Conservation (phyloP, 148 eudicot species). For the Cornus controversa region DNA sequence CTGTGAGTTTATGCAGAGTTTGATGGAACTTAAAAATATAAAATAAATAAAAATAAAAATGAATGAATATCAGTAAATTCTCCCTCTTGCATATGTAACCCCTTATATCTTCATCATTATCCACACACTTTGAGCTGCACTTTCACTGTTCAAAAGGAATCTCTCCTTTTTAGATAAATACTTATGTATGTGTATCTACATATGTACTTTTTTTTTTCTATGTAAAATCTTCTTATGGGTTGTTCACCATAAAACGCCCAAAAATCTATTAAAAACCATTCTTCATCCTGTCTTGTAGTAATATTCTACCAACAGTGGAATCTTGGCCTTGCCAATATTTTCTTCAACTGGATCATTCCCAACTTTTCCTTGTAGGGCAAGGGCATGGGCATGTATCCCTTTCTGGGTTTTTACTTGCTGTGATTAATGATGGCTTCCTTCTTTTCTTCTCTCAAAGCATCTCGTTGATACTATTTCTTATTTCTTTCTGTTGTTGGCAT, state of each 20-base stretch:
- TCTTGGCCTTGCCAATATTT: background rate
- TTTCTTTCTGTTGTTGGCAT: too few species aligned
- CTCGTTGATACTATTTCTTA: too few species aligned
- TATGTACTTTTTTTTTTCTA: too few species aligned
- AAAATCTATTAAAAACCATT: background rate
- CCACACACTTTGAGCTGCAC: background rate
- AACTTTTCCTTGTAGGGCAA: conserved; percentile 11
- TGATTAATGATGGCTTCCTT: conserved; percentile 10
- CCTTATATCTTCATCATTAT: conserved; percentile 8
- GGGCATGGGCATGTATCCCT: conserved; percentile 13
- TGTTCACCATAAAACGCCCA: background rate
- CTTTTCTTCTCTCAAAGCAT: background rate
- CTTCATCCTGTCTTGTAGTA: background rate
- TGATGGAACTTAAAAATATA: too few species aligned
- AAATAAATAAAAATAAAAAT: too few species aligned
- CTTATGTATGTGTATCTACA: too few species aligned
- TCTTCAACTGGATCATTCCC: background rate
- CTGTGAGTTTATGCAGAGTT: too few species aligned
- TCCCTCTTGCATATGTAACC: background rate
- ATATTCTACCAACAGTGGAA: background rate
- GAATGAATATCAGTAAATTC: too few species aligned
- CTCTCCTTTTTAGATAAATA: conserved; percentile 9
- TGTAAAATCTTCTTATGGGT: background rate
- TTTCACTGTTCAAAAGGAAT: conserved; percentile 7
- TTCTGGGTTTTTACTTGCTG: conserved; percentile 10